Conservation (phyloP, 148 eudicot species). For the Rhododendron kiyosumense region DNA sequence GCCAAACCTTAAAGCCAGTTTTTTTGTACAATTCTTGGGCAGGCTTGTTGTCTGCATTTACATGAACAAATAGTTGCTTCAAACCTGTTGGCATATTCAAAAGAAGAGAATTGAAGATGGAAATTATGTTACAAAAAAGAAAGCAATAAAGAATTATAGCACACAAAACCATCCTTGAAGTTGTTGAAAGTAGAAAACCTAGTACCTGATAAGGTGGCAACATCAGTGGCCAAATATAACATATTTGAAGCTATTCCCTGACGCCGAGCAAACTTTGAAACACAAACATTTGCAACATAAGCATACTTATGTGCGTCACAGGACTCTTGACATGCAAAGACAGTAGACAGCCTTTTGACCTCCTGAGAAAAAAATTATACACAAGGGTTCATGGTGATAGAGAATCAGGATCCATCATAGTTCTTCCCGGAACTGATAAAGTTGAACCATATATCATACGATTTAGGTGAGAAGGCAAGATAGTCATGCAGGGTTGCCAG, state of each 20-base stretch:
- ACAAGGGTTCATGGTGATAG: background rate
- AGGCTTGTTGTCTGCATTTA: slow-evolving; percentile 64
- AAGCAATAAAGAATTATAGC: slow-evolving; percentile 3
- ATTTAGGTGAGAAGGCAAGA: background rate
- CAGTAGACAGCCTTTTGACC: slow-evolving; percentile 30
- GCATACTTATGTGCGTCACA: slow-evolving; percentile 60
- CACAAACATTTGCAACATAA: slow-evolving; percentile 70
- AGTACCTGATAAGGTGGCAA: slow-evolving; percentile 50
- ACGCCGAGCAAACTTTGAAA: slow-evolving; percentile 66
- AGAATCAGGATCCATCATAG: slow-evolving; percentile 3
- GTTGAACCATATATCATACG: background rate
- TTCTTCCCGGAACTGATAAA: background rate
- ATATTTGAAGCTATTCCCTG: slow-evolving; percentile 69
- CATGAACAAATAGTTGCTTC: slow-evolving; percentile 73
- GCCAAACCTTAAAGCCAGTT: slow-evolving; percentile 61
- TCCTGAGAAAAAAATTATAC: slow-evolving; percentile 34
- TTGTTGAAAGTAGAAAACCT: slow-evolving; percentile 1
- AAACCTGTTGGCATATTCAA: slow-evolving; percentile 36
- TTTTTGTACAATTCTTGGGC: slow-evolving; percentile 66
- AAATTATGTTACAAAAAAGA: background rate
- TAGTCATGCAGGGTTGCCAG: background rate
- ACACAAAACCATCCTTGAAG: background rate
- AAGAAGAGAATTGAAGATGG: background rate
- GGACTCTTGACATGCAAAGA: slow-evolving; percentile 51
- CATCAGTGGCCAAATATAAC: slow-evolving; percentile 53